A percentile compares a stretch with the other conserved stretches of the same genome.
These are phyloP conservation scores for Elsinoe arachidis DNA, from an alignment of 2,329 filamentous ascomycete genomes.

Conservation along the genomic window DNA sequence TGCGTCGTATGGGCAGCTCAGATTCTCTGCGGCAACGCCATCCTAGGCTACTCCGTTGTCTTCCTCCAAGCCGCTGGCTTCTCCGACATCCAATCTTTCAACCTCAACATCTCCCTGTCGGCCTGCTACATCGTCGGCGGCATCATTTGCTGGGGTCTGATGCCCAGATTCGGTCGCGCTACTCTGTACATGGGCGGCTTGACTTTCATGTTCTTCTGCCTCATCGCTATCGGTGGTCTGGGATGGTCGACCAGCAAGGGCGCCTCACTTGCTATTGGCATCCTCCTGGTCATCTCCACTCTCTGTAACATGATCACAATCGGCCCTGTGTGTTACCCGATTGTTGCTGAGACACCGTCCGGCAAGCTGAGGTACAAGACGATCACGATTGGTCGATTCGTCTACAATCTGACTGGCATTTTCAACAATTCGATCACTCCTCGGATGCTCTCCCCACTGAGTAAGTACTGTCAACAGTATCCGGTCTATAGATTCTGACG, in stretches of 20 bases:
- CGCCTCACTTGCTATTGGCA: constrained; percentile 3
- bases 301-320: constrained; percentile 24
- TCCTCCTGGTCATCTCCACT: constrained; percentile 11
- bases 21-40: constrained; percentile 23
- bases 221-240: constrained; percentile 10
- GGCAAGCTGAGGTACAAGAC: constrained; percentile 15
- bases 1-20: constrained; percentile 27
- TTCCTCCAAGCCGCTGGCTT: constrained; percentile 31
- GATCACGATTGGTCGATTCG: constrained; percentile 17
- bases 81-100: constrained; percentile 22
- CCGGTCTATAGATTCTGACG: constrained; percentile 26
- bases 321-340: constrained; percentile 17
- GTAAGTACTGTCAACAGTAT: neutral
- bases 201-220: constrained; percentile 10
- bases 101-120: constrained; percentile 22
- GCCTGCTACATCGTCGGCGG: constrained; percentile 11
- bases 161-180: constrained; percentile 28
- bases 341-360: constrained; percentile 16
- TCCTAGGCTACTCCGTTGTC: constrained; percentile 28
- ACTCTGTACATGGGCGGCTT: constrained; percentile 24
- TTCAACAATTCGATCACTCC: constrained; percentile 11
- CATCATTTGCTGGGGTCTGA: constrained; percentile 18
- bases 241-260: neutral
- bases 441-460: neutral
- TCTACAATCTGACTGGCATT: constrained; percentile 15